Conservation (phyloP, 768 basidiomycete genomes). For the Butyriboletus loyo region DNA sequence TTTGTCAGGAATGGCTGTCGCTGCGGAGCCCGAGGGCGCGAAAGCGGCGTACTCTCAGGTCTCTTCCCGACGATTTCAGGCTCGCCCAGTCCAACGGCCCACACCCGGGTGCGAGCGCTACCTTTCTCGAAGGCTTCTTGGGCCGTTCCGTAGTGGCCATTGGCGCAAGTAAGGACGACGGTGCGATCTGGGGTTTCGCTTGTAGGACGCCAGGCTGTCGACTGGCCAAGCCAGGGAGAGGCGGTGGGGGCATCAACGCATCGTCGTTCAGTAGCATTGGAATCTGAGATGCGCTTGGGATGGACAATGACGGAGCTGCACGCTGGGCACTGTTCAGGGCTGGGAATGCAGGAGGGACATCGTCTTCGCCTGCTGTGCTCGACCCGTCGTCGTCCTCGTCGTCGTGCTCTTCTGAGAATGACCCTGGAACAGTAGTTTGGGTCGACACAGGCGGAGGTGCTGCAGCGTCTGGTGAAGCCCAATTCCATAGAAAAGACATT, state of each 20-base stretch:
- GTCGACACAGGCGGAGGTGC: slow-evolving; percentile 1
- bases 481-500: slow-evolving; percentile 55
- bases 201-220: slow-evolving; percentile 33
- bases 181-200: slow-evolving; percentile 21
- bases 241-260: slow-evolving; percentile 52
- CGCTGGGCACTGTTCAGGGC: slow-evolving; percentile 71
- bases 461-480: slow-evolving; percentile 43
- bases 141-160: slow-evolving; percentile 63
- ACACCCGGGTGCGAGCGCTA: slow-evolving; percentile 87
- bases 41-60: slow-evolving; percentile 61
- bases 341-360: slow-evolving; percentile 73
- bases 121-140: slow-evolving; percentile 66
- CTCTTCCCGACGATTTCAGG: slow-evolving; percentile 74
- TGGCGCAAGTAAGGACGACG: slow-evolving; percentile 52
- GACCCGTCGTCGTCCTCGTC: slow-evolving; percentile 38
- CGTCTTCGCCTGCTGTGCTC: slow-evolving; percentile 46
- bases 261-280: slow-evolving; percentile 43
- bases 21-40: neutral
- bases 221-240: slow-evolving; percentile 38
- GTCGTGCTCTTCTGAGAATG: slow-evolving; percentile 18
- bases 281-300: slow-evolving; percentile 3
- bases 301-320: slow-evolving; percentile 28
- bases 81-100: slow-evolving; percentile 93
- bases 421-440: slow-evolving; percentile 17
- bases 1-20: neutral